These are phyloP conservation scores for Balamuthia mandrillaris DNA, from an alignment of 208 protist species.

Conservation along the genomic window DNA sequence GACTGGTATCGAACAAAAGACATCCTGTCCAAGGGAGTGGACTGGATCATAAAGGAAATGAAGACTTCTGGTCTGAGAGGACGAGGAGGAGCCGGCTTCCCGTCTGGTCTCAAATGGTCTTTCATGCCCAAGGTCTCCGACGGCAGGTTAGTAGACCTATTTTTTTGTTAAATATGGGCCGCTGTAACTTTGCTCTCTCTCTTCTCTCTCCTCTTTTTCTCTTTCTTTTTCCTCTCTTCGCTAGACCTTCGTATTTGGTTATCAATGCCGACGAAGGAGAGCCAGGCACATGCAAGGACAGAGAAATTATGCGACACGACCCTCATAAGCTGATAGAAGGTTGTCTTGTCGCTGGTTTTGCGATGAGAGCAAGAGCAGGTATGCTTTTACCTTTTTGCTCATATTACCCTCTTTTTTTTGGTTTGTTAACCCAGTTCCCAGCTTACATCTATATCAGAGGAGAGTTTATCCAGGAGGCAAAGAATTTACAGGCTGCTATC, in stretches of 20 bases:
- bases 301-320: slow-evolving; percentile 98
- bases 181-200: not conserved
- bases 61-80: slow-evolving; percentile 91
- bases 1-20: slow-evolving; percentile 98
- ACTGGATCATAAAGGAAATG: slow-evolving; percentile 96
- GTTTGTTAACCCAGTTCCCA: not conserved
- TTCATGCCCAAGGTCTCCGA: slow-evolving; percentile 81
- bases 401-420: not conserved
- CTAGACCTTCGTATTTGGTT: slow-evolving; percentile 93
- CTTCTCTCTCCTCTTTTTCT: not conserved
- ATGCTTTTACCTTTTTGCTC: not conserved
- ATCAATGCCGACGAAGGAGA: slow-evolving; percentile 99
- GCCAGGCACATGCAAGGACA: slow-evolving; percentile 99
- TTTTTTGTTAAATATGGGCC: not conserved
- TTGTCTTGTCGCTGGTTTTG: slow-evolving; percentile 92
- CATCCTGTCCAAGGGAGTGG: slow-evolving; percentile 88
- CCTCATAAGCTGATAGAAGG: slow-evolving; percentile 98
- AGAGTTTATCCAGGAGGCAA: slow-evolving; percentile 96
- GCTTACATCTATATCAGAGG: slow-evolving; percentile 99
- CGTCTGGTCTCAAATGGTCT: slow-evolving; percentile 97
- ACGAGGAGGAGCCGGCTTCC: slow-evolving; percentile 96
- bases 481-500: slow-evolving; percentile 89
- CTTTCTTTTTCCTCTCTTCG: not conserved
- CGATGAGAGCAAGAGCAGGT: slow-evolving; percentile 90
- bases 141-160: slow-evolving; percentile 38